Base-by-base conservation (phyloP, 2,329 filamentous ascomycete species). In the Calonectria hongkongensis region DNA sequence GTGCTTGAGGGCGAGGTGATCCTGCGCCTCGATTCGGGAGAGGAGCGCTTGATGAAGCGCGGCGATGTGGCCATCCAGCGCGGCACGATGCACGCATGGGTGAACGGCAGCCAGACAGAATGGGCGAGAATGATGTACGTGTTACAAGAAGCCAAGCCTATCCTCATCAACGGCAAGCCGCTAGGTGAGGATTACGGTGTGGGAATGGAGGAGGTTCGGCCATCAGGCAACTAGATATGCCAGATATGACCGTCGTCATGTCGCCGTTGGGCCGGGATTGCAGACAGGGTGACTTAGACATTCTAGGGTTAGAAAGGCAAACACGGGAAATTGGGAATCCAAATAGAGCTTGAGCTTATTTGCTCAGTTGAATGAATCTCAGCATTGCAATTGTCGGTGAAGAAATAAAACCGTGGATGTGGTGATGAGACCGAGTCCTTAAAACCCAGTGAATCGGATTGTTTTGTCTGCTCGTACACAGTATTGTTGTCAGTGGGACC, bases 11-110 rank as follows among this genome's bases (percentile, higher is more conserved):
- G 90, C 1, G 84, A 86, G 78, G 78, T 91, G 45, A 88, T 90
- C 74, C 82, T 91, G 79, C 70, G 87, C 8, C 79, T 91, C 6
- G 90, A 91, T 74, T 79, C 73, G 25, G 86, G 89, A 1, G 88
- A 88, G 72, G 83, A 76, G 66, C 83, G 84, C 58, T 67, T 83
- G 21, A 82, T 83, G 33, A 82, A 83, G 72, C 82, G 85, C 28
- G 90, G 89, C 2, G 89, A 92, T 74, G 82, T 91, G n/a, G 86
- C 85, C 9, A 86, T 92, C 27, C 89, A 91, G 81, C 83, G 90
- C 56, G 89, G 85, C 1, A 91, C 89, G 7, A 89, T 88, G 82
- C 89, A 92, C 79, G 85, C 86, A 36, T 91, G 89, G 89, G 79
- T 83, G 50, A 91, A 91, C 66, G 72, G 76, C 28, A 85, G 84